Evolutionary conservation across 192 early-diverging fungal genomes (phyloP), one percentile per base, ranked within the genome.

Genomic region (Coemansia sp.): DNA sequence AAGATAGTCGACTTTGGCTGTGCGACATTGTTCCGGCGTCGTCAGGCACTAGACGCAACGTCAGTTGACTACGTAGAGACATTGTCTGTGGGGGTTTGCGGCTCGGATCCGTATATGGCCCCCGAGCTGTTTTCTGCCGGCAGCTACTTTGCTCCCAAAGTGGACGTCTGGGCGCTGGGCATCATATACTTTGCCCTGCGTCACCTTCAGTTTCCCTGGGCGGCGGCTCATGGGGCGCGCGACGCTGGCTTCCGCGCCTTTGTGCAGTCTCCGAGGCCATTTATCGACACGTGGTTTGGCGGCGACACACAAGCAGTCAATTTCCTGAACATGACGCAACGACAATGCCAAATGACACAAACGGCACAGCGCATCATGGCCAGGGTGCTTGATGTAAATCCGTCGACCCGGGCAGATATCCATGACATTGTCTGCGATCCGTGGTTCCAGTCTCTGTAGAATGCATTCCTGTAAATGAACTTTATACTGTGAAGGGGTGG

Each of bases 81-180:
- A 8, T 40, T 71, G 42, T 69, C 68, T 9, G 50, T 49, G 67
- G 94, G 96, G 0, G 71, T 90, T 18, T 90, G 83, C 65, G 94
- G 94, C 1, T 90, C 87, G 11, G 94, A 93, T 47, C 93, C 94
- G 9, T 97, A 97, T 71, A 97, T 97, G 79, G 93, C 90, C 0
- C 94, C 94, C 14, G 94, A 96, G 66, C 67, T 84, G 37, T 90
- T 91, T 54, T 57, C 41, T 0, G 51, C 21, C 45, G 23, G 31
- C 14, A 21, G 46, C 23, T 93, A 97, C 60, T 88, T 91, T 53
- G 85, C 88, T 0, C 79, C 91, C 51, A 58, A 73, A 32, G 88
- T 84, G 6, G 94, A 97, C 62, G 68, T 97, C 4, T 97, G 94
- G 94, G 85, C 87, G 5, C 54, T 88, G 18, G 94, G 90, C 23